phyloP scores from a whole-genome alignment of 768 basidiomycete genomes.

The Inosperma sp. region DNA sequence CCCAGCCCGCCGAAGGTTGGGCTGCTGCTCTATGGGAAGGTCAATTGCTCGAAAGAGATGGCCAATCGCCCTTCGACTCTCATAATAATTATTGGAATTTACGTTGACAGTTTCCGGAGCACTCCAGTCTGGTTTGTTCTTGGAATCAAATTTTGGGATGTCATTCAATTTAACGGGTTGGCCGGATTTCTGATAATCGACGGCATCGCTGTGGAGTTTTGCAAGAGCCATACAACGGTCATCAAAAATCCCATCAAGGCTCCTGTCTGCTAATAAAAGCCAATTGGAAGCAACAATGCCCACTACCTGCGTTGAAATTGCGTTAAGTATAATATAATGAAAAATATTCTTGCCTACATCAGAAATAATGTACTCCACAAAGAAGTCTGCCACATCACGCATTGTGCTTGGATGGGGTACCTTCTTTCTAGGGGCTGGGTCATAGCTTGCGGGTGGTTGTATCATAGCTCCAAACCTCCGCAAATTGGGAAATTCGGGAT shows the following conservation, averaged over 20 bases:
- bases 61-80: slow-evolving; percentile 54
- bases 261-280: slow-evolving; percentile 62
- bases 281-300: slow-evolving; percentile 61
- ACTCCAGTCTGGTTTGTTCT: slow-evolving; percentile 55
- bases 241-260: slow-evolving; percentile 42
- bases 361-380: slow-evolving; percentile 63
- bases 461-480: slow-evolving; percentile 9
- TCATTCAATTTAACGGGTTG: slow-evolving; percentile 34
- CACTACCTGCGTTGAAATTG: slow-evolving; percentile 37
- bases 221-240: slow-evolving; percentile 50
- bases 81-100: slow-evolving; percentile 41
- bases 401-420: slow-evolving; percentile 50
- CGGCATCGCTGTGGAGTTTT: slow-evolving; percentile 56
- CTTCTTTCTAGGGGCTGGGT: slow-evolving; percentile 41
- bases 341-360: slow-evolving; percentile 43
- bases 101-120: slow-evolving; percentile 52
- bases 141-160: slow-evolving; percentile 43
- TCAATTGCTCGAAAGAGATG: slow-evolving; percentile 57
- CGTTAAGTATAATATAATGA: background rate
- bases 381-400: slow-evolving; percentile 63
- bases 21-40: slow-evolving; percentile 36
- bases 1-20: slow-evolving; percentile 8
- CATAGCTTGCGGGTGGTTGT: slow-evolving; percentile 46
- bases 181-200: slow-evolving; percentile 63
- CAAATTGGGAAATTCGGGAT: slow-evolving; percentile 32